A percentile compares a stretch with the other conserved stretches of the same genome.
Conservation (phyloP, 2,329 filamentous ascomycete genomes). For the Orbilia javanica region DNA sequence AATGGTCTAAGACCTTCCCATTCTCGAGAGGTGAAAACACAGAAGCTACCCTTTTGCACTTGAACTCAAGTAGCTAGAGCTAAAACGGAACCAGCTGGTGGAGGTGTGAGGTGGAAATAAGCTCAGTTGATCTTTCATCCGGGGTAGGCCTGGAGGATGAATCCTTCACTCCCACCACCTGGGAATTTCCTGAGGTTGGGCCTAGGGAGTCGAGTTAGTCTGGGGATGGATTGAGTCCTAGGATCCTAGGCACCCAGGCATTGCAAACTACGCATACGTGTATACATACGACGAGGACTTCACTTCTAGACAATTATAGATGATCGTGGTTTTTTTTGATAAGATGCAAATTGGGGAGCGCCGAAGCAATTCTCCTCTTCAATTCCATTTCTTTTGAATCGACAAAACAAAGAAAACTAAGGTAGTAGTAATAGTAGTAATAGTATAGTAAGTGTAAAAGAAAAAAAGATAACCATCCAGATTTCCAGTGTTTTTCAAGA, state of each 20-base stretch:
- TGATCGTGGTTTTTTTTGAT: slow-evolving; percentile 9
- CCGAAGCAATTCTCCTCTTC: slow-evolving; percentile 63
- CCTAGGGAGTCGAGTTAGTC: too few species aligned
- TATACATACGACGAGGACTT: neutral
- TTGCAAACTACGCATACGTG: too few species aligned
- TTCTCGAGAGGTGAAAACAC: neutral
- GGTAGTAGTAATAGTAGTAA: slow-evolving; percentile 21
- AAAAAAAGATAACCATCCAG: slow-evolving; percentile 37
- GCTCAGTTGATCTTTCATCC: slow-evolving; percentile 11
- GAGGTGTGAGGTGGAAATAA: slow-evolving; percentile 18
- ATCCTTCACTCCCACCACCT: neutral
- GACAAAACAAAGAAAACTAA: slow-evolving; percentile 58
- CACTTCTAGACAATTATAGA: neutral
- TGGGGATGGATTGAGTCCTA: neutral
- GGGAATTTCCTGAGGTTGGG: neutral
- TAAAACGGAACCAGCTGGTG: slow-evolving; percentile 12
- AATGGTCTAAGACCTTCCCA: slow-evolving; percentile 12
- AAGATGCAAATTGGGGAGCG: slow-evolving; percentile 53
- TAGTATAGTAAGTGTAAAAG: slow-evolving; percentile 21
- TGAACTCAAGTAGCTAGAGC: slow-evolving; percentile 6
- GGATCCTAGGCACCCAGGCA: too few species aligned
- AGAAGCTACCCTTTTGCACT: neutral
- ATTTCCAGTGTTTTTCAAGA: slow-evolving; percentile 42
- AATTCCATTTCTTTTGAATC: slow-evolving; percentile 63
- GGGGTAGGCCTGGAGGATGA: slow-evolving; percentile 1